phyloP scores from a whole-genome alignment of 305 asterid genomes.

The Petunia hybrid region DNA sequence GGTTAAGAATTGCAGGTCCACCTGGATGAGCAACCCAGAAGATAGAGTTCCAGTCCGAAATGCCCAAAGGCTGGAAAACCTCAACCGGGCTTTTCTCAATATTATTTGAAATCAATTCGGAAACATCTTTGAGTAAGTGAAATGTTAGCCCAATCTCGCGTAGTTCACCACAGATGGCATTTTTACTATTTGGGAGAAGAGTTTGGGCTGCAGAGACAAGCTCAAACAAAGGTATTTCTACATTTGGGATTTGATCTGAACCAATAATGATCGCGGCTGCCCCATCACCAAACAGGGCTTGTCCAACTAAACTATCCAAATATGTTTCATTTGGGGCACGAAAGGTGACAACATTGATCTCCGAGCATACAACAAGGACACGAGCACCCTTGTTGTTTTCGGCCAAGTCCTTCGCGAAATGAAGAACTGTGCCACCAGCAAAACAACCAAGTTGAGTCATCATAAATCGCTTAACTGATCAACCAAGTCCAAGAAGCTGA shows the following conservation, averaged over 20 bases:
- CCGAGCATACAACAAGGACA: conserved; percentile 66
- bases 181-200: conserved; percentile 57
- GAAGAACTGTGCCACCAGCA: too few relatives aligned
- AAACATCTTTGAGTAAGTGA: conserved; percentile 39
- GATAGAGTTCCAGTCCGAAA: too few relatives aligned
- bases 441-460: conserved; percentile 63
- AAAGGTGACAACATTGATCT: conserved; percentile 59
- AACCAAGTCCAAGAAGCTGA: conserved; percentile 70
- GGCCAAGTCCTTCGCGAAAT: too few relatives aligned
- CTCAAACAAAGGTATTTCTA: conserved; percentile 58
- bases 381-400: conserved; percentile 60
- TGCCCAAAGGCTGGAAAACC: conserved; percentile 56
- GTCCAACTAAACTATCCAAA: conserved; percentile 57
- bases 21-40: too few relatives aligned
- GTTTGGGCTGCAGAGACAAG: conserved; percentile 41
- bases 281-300: conserved; percentile 37
- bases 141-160: conserved; percentile 60
- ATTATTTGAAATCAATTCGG: conserved; percentile 55
- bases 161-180: conserved; percentile 61
- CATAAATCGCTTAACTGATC: conserved; percentile 69
- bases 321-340: conserved; percentile 58
- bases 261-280: conserved; percentile 67
- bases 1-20: conserved; percentile 52
- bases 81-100: conserved; percentile 58
- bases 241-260: conserved; percentile 46